Conservation (phyloP, 106 monocot genomes). For the Dactylorhiza incarnata region DNA sequence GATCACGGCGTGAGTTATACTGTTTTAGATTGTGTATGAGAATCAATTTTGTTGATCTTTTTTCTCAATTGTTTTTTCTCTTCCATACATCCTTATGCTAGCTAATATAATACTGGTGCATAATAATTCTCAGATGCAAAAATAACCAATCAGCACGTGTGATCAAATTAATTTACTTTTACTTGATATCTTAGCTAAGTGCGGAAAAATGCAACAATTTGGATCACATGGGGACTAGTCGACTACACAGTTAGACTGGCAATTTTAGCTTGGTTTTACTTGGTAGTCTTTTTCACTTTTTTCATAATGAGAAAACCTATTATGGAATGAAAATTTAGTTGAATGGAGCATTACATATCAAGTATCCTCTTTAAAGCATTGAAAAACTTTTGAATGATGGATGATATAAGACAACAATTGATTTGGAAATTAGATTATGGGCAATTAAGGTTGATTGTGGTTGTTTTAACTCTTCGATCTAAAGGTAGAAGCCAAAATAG, state of each 20-base stretch:
- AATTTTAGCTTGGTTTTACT: neutral
- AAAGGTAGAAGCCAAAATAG: no score
- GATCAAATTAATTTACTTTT: neutral
- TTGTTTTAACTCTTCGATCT: no score
- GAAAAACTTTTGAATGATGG: neutral
- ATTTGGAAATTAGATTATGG: no score
- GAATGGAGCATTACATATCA: neutral
- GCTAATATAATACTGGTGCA: no score
- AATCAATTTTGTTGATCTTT: neutral
- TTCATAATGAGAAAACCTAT: neutral
- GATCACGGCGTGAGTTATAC: constrained; percentile 55
- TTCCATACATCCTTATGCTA: neutral
- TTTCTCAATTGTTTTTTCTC: neutral
- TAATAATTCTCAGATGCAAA: no score
- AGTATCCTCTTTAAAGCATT: neutral
- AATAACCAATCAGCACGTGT: no score
- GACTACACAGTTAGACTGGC: neutral
- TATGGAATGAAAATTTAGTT: neutral
- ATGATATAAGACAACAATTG: neutral
- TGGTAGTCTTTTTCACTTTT: neutral
- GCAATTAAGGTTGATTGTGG: no score
- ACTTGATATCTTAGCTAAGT: neutral
- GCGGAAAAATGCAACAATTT: neutral
- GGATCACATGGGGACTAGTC: neutral
- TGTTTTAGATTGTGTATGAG: neutral